phyloP scores from a whole-genome alignment of 306 rosid species.

The Adenanthera pavonina region DNA sequence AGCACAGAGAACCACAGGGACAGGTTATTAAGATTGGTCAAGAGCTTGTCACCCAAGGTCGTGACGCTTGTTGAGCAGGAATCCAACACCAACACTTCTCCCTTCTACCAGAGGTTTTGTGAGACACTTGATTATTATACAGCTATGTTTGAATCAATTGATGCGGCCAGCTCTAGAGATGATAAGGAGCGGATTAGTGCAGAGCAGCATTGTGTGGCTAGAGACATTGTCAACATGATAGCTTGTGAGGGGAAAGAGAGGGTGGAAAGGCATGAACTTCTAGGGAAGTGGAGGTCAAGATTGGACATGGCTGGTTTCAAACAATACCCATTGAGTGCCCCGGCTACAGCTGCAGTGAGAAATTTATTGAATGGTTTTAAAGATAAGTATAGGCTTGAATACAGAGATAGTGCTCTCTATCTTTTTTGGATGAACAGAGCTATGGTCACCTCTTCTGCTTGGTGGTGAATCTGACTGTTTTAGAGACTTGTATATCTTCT shows the following conservation, averaged over 20 bases:
- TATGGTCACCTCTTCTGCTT: slow-evolving; percentile 76
- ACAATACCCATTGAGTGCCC: slow-evolving; percentile 60
- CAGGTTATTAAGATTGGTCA: slow-evolving; percentile 74
- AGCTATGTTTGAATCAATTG: slow-evolving; percentile 91
- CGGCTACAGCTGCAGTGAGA: slow-evolving; percentile 46
- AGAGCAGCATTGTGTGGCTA: slow-evolving; percentile 89
- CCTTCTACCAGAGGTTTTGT: slow-evolving; percentile 67
- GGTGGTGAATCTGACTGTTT: slow-evolving; percentile 57
- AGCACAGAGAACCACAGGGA: slow-evolving; percentile 87
- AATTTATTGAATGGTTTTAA: slow-evolving; percentile 56
- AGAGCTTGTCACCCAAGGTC: slow-evolving; percentile 79
- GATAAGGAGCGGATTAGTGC: slow-evolving; percentile 76
- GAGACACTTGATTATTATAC: slow-evolving; percentile 74
- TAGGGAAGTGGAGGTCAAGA: slow-evolving; percentile 83
- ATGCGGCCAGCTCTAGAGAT: slow-evolving; percentile 54
- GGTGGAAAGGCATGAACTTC: slow-evolving; percentile 87
- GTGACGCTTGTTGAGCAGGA: slow-evolving; percentile 91
- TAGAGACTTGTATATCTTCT: slow-evolving; percentile 31
- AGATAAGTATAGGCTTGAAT: slow-evolving; percentile 58
- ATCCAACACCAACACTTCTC: slow-evolving; percentile 94
- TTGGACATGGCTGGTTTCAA: slow-evolving; percentile 81
- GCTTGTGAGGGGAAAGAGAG: slow-evolving; percentile 91
- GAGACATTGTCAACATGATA: slow-evolving; percentile 92
- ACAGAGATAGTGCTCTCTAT: slow-evolving; percentile 61
- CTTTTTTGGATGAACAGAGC: slow-evolving; percentile 74